phyloP scores from a whole-genome alignment of 495 filamentous ascomycete genomes.

The Tuber calosporum region DNA sequence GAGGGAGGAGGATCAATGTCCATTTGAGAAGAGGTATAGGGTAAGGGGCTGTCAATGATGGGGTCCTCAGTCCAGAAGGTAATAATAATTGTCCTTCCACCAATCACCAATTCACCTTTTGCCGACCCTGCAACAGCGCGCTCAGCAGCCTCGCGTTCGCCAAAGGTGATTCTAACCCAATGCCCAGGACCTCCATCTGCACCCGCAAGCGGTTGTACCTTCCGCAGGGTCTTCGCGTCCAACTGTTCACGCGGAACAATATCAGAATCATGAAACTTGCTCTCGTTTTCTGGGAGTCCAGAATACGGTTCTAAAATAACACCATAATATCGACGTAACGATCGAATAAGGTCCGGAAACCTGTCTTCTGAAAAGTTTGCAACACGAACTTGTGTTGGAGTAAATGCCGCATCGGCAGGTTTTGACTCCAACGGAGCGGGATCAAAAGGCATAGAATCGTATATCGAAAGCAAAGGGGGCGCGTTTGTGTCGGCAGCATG shows the following conservation, averaged over 20 bases:
- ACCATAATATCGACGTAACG: conserved; percentile 38
- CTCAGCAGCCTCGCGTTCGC: conserved; percentile 38
- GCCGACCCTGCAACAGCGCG: conserved; percentile 28
- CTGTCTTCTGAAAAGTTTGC: conserved; percentile 39
- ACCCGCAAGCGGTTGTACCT: conserved; percentile 37
- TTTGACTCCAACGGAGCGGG: conserved; percentile 26
- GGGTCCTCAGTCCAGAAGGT: conserved; percentile 36
- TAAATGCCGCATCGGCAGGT: conserved; percentile 24
- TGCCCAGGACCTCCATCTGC: conserved; percentile 31
- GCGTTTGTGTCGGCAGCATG: conserved; percentile 31
- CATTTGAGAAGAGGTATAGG: conserved; percentile 33
- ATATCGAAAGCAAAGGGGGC: conserved; percentile 37
- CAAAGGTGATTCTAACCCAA: conserved; percentile 40
- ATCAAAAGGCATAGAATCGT: conserved; percentile 32
- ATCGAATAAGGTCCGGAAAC: conserved; percentile 38
- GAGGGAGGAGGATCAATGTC: conserved; percentile 34
- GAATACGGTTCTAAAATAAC: conserved; percentile 39
- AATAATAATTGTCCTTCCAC: conserved; percentile 36
- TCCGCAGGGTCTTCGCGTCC: conserved; percentile 29
- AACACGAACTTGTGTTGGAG: conserved; percentile 40
- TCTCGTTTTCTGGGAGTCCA: conserved; percentile 32
- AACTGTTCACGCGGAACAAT: conserved; percentile 38
- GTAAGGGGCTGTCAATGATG: conserved; percentile 22
- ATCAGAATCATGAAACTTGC: conserved; percentile 38
- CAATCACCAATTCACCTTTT: conserved; percentile 31